These are phyloP conservation scores for Suillus plorans DNA, from an alignment of 768 basidiomycete genomes.

Conservation along the genomic window DNA sequence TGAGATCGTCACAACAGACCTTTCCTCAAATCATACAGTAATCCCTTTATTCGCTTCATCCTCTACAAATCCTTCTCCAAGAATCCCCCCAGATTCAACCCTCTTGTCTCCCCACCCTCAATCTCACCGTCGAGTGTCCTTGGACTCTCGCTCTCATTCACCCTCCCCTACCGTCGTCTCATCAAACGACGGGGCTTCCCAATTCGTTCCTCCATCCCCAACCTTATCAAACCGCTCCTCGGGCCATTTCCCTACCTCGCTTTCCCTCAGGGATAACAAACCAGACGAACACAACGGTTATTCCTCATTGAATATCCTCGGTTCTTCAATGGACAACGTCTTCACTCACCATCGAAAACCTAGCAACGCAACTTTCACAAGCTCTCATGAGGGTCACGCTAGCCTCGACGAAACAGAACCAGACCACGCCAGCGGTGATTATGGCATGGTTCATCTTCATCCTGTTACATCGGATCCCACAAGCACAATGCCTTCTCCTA, in stretches of 20 bases:
- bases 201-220: conserved; percentile 64
- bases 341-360: conserved; percentile 50
- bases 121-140: conserved; percentile 20
- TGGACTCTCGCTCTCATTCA: conserved; percentile 32
- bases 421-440: conserved; percentile 36
- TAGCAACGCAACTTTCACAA: conserved; percentile 56
- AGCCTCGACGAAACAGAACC: conserved; percentile 49
- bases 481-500: conserved; percentile 36
- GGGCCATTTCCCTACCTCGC: conserved; percentile 54
- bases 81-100: conserved; percentile 7
- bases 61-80: background rate
- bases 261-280: conserved; percentile 65
- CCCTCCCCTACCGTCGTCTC: conserved; percentile 33
- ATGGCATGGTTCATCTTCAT: conserved; percentile 30
- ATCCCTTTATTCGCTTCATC: background rate
- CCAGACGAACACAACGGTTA: conserved; percentile 58
- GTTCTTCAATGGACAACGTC: conserved; percentile 34
- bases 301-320: conserved; percentile 51
- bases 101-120: conserved; percentile 23
- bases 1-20: conserved; percentile 36
- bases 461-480: conserved; percentile 36
- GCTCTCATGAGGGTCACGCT: conserved; percentile 37
- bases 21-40: conserved; percentile 31
- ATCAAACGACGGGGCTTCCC: conserved; percentile 43
- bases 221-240: conserved; percentile 69